phyloP scores from a whole-genome alignment of 1,284 basidiomycete genomes.

The Ganoderma boninense region DNA sequence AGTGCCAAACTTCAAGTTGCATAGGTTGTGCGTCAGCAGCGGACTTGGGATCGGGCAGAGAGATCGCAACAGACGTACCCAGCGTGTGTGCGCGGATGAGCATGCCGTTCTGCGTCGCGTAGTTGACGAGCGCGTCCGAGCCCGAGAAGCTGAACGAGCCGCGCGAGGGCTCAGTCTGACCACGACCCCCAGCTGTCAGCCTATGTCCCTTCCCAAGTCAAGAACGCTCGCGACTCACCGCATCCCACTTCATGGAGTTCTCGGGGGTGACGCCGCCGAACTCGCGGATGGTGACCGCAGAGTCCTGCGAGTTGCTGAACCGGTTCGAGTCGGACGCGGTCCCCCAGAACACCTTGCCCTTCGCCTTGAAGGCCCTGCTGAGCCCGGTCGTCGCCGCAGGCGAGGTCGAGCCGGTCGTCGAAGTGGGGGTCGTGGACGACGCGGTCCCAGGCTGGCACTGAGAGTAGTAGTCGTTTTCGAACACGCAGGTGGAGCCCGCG shows the following conservation, averaged over 20 bases:
- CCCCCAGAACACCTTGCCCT: constrained; percentile 42
- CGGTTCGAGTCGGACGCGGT: constrained; percentile 39
- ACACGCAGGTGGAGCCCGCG: constrained; percentile 30
- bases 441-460: constrained; percentile 36
- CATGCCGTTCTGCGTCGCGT: constrained; percentile 54
- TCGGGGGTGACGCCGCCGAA: constrained; percentile 48
- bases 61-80: constrained; percentile 22
- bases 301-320: constrained; percentile 40
- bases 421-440: constrained; percentile 20
- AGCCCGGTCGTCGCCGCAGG: constrained; percentile 32
- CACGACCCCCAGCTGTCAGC: not conserved
- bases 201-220: not conserved
- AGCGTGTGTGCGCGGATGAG: constrained; percentile 58
- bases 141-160: constrained; percentile 49
- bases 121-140: constrained; percentile 54
- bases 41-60: not conserved
- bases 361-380: constrained; percentile 35
- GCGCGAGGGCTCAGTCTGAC: constrained; percentile 33
- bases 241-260: constrained; percentile 52
- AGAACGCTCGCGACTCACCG: constrained; percentile 27
- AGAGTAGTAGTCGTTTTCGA: constrained; percentile 36
- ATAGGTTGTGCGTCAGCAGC: not conserved
- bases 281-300: constrained; percentile 40
- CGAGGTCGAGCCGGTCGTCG: constrained; percentile 11
- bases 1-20: constrained; percentile 51